phyloP scores from a whole-genome alignment of 257 asterid species.

The Capsicum baccatum region DNA sequence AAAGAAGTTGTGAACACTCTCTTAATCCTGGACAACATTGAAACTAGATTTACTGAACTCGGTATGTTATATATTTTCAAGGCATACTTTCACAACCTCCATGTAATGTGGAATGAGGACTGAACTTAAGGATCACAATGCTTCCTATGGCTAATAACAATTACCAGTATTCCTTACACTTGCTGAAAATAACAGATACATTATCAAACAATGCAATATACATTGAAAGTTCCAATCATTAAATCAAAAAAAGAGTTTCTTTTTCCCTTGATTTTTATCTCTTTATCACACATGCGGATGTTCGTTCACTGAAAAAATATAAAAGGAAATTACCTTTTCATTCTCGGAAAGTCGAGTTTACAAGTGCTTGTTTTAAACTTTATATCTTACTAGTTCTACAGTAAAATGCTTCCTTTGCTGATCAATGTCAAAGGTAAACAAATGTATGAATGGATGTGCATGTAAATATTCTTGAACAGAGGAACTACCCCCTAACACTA shows the following conservation, averaged over 20 bases:
- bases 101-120: too few species aligned
- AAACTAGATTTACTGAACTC: conserved; percentile 71
- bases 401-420: background rate
- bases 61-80: conserved; percentile 48
- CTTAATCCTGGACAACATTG: conserved; percentile 57
- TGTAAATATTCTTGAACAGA: conserved; percentile 1
- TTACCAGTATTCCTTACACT: too few species aligned
- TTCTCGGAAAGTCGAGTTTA: background rate
- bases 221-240: background rate
- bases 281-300: background rate
- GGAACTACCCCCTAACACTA: background rate
- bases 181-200: background rate
- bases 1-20: conserved; percentile 70
- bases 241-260: background rate
- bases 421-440: background rate
- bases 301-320: too few species aligned
- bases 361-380: too few species aligned
- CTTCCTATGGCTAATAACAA: too few species aligned
- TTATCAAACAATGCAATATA: background rate
- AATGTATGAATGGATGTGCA: background rate
- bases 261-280: conserved; percentile 1
- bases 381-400: background rate
- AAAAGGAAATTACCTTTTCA: background rate
- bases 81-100: too few species aligned
- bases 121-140: too few species aligned